These are phyloP conservation scores for Penicillium cinerascens DNA, from an alignment of 495 filamentous ascomycete genomes.

Conservation along the genomic window DNA sequence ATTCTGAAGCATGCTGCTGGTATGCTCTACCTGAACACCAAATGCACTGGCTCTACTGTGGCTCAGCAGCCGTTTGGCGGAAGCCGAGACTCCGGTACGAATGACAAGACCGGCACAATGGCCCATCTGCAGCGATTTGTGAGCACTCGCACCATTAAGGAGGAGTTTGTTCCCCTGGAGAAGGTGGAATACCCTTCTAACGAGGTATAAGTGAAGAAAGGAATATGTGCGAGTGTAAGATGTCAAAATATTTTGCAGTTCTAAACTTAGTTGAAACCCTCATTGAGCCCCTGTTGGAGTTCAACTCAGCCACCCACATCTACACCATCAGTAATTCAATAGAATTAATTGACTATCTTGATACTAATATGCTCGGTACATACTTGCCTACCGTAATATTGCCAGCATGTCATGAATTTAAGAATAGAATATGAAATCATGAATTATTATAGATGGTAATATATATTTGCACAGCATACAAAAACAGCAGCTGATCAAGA, in stretches of 20 bases:
- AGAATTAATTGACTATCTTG: no score
- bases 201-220: conserved; percentile 14
- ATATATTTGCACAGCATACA: no score
- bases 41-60: conserved; percentile 76
- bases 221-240: not conserved
- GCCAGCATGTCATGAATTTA: no score
- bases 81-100: conserved; percentile 69
- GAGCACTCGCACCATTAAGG: conserved; percentile 72
- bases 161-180: conserved; percentile 61
- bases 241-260: not conserved
- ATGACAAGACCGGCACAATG: conserved; percentile 74
- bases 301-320: no score
- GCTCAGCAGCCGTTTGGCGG: conserved; percentile 84
- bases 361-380: no score
- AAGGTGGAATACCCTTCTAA: conserved; percentile 71
- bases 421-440: no score
- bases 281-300: no score
- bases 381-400: no score
- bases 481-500: no score
- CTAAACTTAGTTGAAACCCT: not conserved
- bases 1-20: conserved; percentile 70
- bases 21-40: conserved; percentile 77
- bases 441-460: no score
- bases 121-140: conserved; percentile 65
- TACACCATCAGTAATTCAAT: no score